These are phyloP conservation scores for Rusavskia elegans DNA, from an alignment of 495 filamentous ascomycete genomes.

Conservation along the genomic window DNA sequence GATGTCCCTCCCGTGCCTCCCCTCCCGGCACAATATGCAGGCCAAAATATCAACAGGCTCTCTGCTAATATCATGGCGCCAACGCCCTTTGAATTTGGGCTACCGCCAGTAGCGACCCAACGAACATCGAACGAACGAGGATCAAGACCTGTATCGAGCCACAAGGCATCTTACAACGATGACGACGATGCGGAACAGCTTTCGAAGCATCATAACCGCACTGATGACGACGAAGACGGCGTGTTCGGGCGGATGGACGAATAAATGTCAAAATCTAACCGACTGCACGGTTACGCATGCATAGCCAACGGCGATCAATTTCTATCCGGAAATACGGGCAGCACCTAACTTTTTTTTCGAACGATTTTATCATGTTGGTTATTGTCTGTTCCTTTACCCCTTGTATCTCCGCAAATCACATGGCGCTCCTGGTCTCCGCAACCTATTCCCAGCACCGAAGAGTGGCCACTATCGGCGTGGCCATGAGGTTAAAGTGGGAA, in stretches of 20 bases:
- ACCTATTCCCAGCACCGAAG: slow-evolving; percentile 14
- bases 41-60: slow-evolving; percentile 25
- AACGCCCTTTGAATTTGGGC: slow-evolving; percentile 34
- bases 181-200: slow-evolving; percentile 66
- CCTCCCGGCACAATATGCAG: slow-evolving; percentile 53
- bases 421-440: slow-evolving; percentile 15
- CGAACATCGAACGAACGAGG: slow-evolving; percentile 15
- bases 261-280: slow-evolving; percentile 25
- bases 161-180: slow-evolving; percentile 41
- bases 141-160: slow-evolving; percentile 24
- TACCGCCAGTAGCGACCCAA: slow-evolving; percentile 26
- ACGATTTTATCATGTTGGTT: neutral
- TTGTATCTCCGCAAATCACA: neutral
- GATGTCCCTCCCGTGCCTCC: slow-evolving; percentile 81
- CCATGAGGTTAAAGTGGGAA: slow-evolving; percentile 18
- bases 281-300: neutral
- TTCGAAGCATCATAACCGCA: slow-evolving; percentile 33
- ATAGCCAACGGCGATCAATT: neutral
- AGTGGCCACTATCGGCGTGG: slow-evolving; percentile 4
- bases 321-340: neutral
- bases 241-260: slow-evolving; percentile 96
- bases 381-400: neutral
- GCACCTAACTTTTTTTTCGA: neutral
- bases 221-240: slow-evolving; percentile 86
- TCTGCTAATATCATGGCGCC: slow-evolving; percentile 23